phyloP scores from a whole-genome alignment of 2,329 filamentous ascomycete genomes.

The Exophiala sideris region DNA sequence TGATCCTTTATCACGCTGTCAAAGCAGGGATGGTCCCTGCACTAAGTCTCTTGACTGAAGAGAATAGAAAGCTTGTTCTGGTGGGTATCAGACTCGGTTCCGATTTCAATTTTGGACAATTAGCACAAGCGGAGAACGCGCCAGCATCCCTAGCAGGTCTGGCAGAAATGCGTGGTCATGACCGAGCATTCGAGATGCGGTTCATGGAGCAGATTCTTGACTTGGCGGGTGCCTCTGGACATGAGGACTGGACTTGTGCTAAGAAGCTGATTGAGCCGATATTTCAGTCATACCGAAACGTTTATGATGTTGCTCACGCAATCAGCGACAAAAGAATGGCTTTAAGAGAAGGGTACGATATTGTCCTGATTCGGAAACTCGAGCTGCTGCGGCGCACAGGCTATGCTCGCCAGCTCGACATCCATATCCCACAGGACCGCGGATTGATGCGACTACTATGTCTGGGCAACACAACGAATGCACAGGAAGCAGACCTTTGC shows the following conservation, averaged over 20 bases:
- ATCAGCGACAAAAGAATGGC: conserved; percentile 27
- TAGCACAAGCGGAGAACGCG: conserved; percentile 39
- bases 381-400: conserved; percentile 27
- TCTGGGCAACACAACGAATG: conserved; percentile 33
- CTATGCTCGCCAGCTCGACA: conserved; percentile 29
- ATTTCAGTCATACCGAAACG: conserved; percentile 31
- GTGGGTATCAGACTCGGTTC: conserved; percentile 35
- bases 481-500: conserved; percentile 31
- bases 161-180: conserved; percentile 26
- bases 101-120: conserved; percentile 38
- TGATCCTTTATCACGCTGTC: conserved; percentile 33
- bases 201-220: conserved; percentile 39
- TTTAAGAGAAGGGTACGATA: conserved; percentile 33
- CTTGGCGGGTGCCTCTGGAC: conserved; percentile 36
- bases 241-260: conserved; percentile 27
- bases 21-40: conserved; percentile 29
- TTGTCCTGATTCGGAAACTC: conserved; percentile 30
- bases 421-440: conserved; percentile 26
- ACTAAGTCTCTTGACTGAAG: conserved; percentile 27
- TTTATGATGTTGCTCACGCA: conserved; percentile 29
- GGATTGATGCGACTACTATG: conserved; percentile 37
- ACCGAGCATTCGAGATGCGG: conserved; percentile 33
- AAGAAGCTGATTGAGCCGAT: conserved; percentile 34
- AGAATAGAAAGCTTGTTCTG: conserved; percentile 29
- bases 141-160: conserved; percentile 32